These are phyloP conservation scores for Lodderomyces parapsilosis DNA, from an alignment of 1,139 yeast species.

Conservation along the genomic window DNA sequence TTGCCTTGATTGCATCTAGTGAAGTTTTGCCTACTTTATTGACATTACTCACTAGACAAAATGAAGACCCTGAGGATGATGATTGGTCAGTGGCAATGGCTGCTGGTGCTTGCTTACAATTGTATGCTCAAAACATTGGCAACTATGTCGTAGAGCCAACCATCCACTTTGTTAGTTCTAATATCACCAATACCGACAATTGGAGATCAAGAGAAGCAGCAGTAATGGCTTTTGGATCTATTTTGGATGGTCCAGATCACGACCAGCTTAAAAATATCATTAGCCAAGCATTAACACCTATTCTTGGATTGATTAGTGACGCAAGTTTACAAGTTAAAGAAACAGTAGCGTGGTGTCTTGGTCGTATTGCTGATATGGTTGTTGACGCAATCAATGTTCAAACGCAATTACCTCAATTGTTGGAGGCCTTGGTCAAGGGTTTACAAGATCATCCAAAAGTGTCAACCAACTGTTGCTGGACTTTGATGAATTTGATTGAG, in stretches of 20 bases:
- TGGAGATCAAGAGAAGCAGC: slow-evolving; percentile 98
- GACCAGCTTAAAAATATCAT: slow-evolving; percentile 66
- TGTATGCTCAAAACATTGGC: slow-evolving; percentile 89
- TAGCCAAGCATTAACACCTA: slow-evolving; percentile 79
- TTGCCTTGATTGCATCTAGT: slow-evolving; percentile 78
- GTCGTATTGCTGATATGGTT: slow-evolving; percentile 89
- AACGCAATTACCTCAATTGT: slow-evolving; percentile 63
- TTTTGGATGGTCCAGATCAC: slow-evolving; percentile 90
- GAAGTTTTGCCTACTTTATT: slow-evolving; percentile 88
- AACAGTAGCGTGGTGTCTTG: slow-evolving; percentile 98
- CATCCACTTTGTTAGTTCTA: slow-evolving; percentile 74
- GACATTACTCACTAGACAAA: slow-evolving; percentile 78
- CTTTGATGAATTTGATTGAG: slow-evolving; percentile 86
- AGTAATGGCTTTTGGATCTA: slow-evolving; percentile 98
- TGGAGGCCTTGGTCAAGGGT: slow-evolving; percentile 74
- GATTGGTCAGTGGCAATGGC: slow-evolving; percentile 99
- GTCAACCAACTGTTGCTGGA: slow-evolving; percentile 96
- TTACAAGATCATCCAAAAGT: slow-evolving; percentile 89
- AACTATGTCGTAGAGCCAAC: slow-evolving; percentile 84
- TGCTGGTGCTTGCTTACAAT: slow-evolving; percentile 94
- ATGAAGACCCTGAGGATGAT: slow-evolving; percentile 90
- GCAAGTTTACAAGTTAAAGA: slow-evolving; percentile 83
- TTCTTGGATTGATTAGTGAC: slow-evolving; percentile 71
- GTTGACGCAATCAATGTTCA: slow-evolving; percentile 72
- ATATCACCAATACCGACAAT: slow-evolving; percentile 47